Percentiles rank a stretch among this genome's conserved stretches.
phyloP scores from a whole-genome alignment of 257 asterid genomes.

The Lycium ferocissimum region DNA sequence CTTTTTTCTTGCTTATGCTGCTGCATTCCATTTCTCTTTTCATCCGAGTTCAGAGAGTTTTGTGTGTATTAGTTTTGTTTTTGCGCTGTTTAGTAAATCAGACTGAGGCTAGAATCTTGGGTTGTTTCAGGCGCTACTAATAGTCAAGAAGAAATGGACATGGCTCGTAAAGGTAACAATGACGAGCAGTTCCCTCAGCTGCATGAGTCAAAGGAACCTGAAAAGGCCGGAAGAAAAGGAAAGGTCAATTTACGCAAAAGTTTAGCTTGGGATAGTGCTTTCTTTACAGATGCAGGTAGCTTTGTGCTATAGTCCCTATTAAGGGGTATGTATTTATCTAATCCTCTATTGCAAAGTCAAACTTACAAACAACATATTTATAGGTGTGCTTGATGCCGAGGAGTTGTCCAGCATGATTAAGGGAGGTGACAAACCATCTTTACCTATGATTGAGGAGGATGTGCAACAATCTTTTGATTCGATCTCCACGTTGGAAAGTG shows the following conservation, averaged over 20 bases:
- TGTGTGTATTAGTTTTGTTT: slow-evolving; percentile 24
- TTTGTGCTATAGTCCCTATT: slow-evolving; percentile 8
- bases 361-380: slow-evolving; percentile 25
- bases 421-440: slow-evolving; percentile 46
- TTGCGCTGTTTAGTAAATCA: slow-evolving; percentile 44
- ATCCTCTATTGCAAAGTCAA: slow-evolving; percentile 14
- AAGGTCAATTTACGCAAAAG: slow-evolving; percentile 89
- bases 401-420: slow-evolving; percentile 79
- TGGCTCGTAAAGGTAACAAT: slow-evolving; percentile 31
- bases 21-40: not conserved
- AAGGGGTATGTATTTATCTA: not conserved
- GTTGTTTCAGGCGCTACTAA: slow-evolving; percentile 37
- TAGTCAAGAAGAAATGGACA: slow-evolving; percentile 44
- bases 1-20: not conserved
- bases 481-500: slow-evolving; percentile 75
- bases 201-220: slow-evolving; percentile 65
- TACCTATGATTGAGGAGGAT: slow-evolving; percentile 86
- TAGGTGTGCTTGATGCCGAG: slow-evolving; percentile 89
- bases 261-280: slow-evolving; percentile 97
- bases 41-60: not conserved
- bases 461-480: slow-evolving; percentile 75
- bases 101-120: slow-evolving; percentile 33
- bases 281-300: slow-evolving; percentile 91
- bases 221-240: slow-evolving; percentile 48
- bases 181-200: slow-evolving; percentile 55